Base-by-base conservation (phyloP, 352 stramenopile genomes). In the Globisporangium cederbergense region DNA sequence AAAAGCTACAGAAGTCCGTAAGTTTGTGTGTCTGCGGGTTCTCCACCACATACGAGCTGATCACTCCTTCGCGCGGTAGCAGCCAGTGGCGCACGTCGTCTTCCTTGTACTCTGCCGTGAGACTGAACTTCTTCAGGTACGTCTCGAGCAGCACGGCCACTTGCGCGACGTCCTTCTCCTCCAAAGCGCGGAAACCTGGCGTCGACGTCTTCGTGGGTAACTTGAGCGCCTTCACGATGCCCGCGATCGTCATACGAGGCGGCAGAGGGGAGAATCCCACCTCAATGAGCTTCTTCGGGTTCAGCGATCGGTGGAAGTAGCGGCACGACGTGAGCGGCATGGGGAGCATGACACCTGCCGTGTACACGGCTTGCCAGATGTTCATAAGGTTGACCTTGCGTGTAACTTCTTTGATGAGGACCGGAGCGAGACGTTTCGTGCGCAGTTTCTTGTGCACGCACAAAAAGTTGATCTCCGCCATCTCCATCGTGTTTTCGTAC, bases 401-500 rank as follows among this genome's bases (percentile, higher is more conserved):
- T 18, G 98, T 99, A 54, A 99, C 97, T 75, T 99, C 98, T 81
- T 99, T 99, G 77, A 99, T 99, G 0, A 99, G 78, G 42, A 99
- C 97, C 0, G 97, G 97, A 10, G 97, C 97, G 10, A 99, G 72
- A 5, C 97, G 89, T 80, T 98, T 98, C n/a, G 81, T 78, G 20
- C 95, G 80, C 14, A 99, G 77, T 72, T 98, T 99, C 81, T 99
- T 99, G 86, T 99, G 97, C 14, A 99, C 96, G 74, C 98, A 99
- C 7, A 99, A 79, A 73, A 99, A 99, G 76, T 99, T 99, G 66
- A 99, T 98, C 76, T 99, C 96, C 2, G 96, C 96, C 75, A 93
- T 87, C 3, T 53, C n/a, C 60, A 91, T 65, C 22, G 60, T 65
- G n/a, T 85, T 42, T 0, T 72, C 60, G 71, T 93, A 86, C 28